These are phyloP conservation scores for Botrytis aclada DNA, from an alignment of 2,329 filamentous ascomycete species.

Conservation along the genomic window DNA sequence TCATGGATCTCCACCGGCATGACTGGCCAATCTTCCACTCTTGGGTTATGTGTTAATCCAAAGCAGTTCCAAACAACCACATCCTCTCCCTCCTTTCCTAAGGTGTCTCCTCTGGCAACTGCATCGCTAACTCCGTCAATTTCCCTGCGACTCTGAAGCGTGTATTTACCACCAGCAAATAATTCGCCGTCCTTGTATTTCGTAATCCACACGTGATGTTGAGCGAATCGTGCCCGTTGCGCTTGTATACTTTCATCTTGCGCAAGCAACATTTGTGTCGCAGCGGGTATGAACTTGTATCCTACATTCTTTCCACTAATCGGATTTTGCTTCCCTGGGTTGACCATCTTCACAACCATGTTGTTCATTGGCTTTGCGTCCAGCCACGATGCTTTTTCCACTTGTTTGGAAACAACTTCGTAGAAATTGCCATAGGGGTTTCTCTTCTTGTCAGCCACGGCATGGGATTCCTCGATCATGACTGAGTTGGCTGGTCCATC, in stretches of 20 bases:
- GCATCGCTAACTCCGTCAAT: slow-evolving; percentile 53
- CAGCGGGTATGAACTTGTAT: slow-evolving; percentile 85
- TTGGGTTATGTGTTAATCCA: slow-evolving; percentile 82
- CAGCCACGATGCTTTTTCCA: slow-evolving; percentile 42
- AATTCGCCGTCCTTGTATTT: slow-evolving; percentile 61
- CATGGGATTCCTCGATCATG: slow-evolving; percentile 52
- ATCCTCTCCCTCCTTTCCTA: slow-evolving; percentile 69
- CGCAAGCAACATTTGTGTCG: slow-evolving; percentile 75
- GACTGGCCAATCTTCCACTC: slow-evolving; percentile 85
- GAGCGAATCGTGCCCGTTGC: slow-evolving; percentile 84
- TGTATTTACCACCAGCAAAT: slow-evolving; percentile 38
- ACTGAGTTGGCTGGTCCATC: slow-evolving; percentile 54
- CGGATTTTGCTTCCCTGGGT: slow-evolving; percentile 74
- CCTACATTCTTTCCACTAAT: slow-evolving; percentile 77
- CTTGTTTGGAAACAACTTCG: slow-evolving; percentile 43
- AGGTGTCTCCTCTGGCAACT: slow-evolving; percentile 80
- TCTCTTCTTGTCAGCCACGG: slow-evolving; percentile 43
- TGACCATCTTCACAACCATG: slow-evolving; percentile 84
- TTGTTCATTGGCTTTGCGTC: slow-evolving; percentile 47
- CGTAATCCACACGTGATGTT: slow-evolving; percentile 85
- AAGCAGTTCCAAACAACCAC: slow-evolving; percentile 93
- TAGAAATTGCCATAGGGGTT: slow-evolving; percentile 56
- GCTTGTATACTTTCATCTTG: slow-evolving; percentile 80
- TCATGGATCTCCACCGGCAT: slow-evolving; percentile 79
- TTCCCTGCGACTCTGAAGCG: slow-evolving; percentile 35